Evolutionary conservation across 768 basidiomycete species (phyloP), one percentile per base, ranked within the genome.

Genomic region (Suillus hirtellus): DNA sequence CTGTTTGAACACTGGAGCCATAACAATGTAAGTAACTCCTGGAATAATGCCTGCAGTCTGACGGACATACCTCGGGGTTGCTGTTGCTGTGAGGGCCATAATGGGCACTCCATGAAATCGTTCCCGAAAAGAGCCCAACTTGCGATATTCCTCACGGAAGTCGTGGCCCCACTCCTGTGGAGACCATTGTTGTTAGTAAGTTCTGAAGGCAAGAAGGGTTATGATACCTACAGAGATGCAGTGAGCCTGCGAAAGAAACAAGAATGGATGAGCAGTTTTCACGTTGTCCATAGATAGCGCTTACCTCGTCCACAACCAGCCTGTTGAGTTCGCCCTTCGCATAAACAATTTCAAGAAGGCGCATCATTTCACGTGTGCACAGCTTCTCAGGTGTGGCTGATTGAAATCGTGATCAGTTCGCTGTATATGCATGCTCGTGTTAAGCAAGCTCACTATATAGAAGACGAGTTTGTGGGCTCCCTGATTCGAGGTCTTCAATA

Each of bases 1-100:
- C 92, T 11, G 77, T 74, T 65, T 89, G 88, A 15, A 95, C 92
- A 34, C 91, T 94, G 67, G 11, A 17, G 17, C 21, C 34, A 14
- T 60, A 17, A 53, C 11, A 14, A 24, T n/a, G 27, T 63, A 19
- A 61, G 27, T 19, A 27, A n/a, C n/a, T n/a, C n/a, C n/a, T 24
- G 4, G 17, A 42, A 42, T 21, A 11, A 37, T 1, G 49, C 10
- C 5, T 38, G 40, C 1, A 53, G 21, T 2, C 55, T 24, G 5
- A 54, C 34, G 24, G 14, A 73, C 84, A 34, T 73, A 92, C 90
- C 75, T 73, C 49, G 85, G 74, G 7, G 93, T 95, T 3, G 93
- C 92, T 15, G 90, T 92, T 2, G 93, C 92, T 1, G 92, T 95
- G 44, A 95, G 75, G 4, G 93, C 93, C 90, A 93, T 95, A 67